These are phyloP conservation scores for Primulina eburnea DNA, from an alignment of 257 asterid genomes.

Conservation along the genomic window DNA sequence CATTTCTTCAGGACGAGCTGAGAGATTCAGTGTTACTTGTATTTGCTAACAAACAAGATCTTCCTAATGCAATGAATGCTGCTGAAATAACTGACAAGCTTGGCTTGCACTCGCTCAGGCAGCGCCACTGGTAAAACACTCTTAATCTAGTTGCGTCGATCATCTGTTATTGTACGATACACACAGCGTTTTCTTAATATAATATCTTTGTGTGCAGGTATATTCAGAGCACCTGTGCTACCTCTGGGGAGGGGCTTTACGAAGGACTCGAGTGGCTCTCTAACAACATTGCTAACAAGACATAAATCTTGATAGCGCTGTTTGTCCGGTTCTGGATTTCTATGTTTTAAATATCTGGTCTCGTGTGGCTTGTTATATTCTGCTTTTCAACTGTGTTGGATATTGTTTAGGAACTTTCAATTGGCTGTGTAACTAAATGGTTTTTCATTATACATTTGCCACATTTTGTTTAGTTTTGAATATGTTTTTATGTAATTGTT, in stretches of 20 bases:
- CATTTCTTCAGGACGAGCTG: slow-evolving; percentile 68
- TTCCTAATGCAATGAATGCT: slow-evolving; percentile 97
- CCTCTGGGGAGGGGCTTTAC: slow-evolving; percentile 60
- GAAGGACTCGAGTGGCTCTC: slow-evolving; percentile 68
- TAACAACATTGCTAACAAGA: slow-evolving; percentile 63
- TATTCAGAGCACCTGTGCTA: slow-evolving; percentile 65
- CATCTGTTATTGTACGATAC: slow-evolving; percentile 6
- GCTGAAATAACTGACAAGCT: slow-evolving; percentile 97
- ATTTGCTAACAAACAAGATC: slow-evolving; percentile 97
- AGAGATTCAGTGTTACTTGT: slow-evolving; percentile 89
- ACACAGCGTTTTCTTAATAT: background rate
- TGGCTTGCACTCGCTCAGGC: slow-evolving; percentile 94
- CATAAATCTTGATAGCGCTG: slow-evolving; percentile 6
- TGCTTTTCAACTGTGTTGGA: slow-evolving; percentile 8
- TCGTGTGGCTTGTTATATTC: slow-evolving; percentile 24
- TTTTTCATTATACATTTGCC: slow-evolving; percentile 1
- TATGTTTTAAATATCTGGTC: background rate
- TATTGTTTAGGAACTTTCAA: slow-evolving; percentile 32
- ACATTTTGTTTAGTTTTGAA: background rate
- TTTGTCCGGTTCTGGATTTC: slow-evolving; percentile 14
- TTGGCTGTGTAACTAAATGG: background rate
- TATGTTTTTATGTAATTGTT: background rate
- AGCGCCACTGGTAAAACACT: slow-evolving; percentile 80
- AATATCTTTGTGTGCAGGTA: slow-evolving; percentile 35
- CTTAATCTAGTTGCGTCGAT: slow-evolving; percentile 6